Evolutionary conservation across 345 rosid species (phyloP).

Genomic region (Acer saccharum): DNA sequence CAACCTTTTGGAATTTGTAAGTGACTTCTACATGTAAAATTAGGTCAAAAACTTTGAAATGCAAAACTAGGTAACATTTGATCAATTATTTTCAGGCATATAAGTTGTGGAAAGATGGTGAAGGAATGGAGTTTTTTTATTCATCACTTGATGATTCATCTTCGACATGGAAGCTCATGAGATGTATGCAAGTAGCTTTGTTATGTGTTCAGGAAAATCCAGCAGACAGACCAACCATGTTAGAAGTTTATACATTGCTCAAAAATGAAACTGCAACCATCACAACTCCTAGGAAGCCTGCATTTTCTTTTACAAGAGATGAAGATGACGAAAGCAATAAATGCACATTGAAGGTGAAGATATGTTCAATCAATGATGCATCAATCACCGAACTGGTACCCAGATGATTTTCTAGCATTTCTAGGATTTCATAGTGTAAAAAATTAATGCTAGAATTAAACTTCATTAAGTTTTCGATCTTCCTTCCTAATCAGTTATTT

Average conservation of each 20-base stretch:
- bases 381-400: background rate
- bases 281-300: conserved; percentile 14
- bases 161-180: background rate
- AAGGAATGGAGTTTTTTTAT: background rate
- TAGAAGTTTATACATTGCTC: background rate
- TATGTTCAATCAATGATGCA: background rate
- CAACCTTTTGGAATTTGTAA: conserved; percentile 39
- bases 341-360: background rate
- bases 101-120: background rate
- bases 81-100: conserved; percentile 4
- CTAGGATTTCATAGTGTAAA: background rate
- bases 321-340: background rate
- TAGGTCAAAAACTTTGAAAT: background rate
- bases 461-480: background rate
- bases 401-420: background rate
- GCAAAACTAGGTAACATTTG: background rate
- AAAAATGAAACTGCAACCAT: conserved; percentile 2
- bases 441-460: too few species aligned
- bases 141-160: background rate
- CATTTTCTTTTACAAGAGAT: conserved; percentile 13
- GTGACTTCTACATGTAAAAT: background rate
- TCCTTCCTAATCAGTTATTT: too few species aligned
- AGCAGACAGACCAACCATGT: conserved; percentile 1
- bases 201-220: conserved; percentile 1
- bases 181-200: conserved; percentile 12